These are phyloP conservation scores for Emericellopsis atlantica DNA, from an alignment of 2,329 filamentous ascomycete genomes.

Conservation along the genomic window DNA sequence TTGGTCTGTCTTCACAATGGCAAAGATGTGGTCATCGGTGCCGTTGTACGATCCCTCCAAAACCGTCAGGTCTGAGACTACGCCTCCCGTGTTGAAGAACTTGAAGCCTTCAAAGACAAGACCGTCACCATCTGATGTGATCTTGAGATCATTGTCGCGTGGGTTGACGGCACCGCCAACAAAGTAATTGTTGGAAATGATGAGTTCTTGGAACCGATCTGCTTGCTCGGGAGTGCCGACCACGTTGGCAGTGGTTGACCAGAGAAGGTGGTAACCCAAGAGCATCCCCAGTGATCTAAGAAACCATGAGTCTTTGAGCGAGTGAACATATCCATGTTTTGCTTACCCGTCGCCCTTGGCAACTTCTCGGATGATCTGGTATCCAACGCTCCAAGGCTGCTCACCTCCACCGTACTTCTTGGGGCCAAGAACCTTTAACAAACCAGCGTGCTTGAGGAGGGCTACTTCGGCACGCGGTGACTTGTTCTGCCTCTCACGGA, in stretches of 20 bases:
- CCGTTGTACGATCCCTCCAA: constrained; percentile 49
- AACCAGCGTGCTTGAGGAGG: constrained; percentile 25
- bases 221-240: constrained; percentile 53
- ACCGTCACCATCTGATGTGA: constrained; percentile 38
- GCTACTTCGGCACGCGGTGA: constrained; percentile 24
- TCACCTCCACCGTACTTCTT: constrained; percentile 28
- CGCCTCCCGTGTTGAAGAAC: constrained; percentile 55
- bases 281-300: constrained; percentile 48
- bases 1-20: constrained; percentile 44
- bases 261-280: constrained; percentile 51
- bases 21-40: constrained; percentile 49
- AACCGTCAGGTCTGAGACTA: constrained; percentile 52
- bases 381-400: constrained; percentile 35
- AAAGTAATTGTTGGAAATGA: constrained; percentile 53
- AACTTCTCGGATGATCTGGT: constrained; percentile 47
- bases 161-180: constrained; percentile 55
- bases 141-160: constrained; percentile 46
- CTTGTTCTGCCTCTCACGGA: constrained; percentile 23
- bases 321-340: not conserved
- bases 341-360: constrained; percentile 47
- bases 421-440: constrained; percentile 24
- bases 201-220: constrained; percentile 40
- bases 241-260: constrained; percentile 47
- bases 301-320: not conserved
- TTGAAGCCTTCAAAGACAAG: constrained; percentile 51